Evolutionary conservation across 805 yeast genomes (phyloP).

Genomic region (Ascoidea tarda): DNA sequence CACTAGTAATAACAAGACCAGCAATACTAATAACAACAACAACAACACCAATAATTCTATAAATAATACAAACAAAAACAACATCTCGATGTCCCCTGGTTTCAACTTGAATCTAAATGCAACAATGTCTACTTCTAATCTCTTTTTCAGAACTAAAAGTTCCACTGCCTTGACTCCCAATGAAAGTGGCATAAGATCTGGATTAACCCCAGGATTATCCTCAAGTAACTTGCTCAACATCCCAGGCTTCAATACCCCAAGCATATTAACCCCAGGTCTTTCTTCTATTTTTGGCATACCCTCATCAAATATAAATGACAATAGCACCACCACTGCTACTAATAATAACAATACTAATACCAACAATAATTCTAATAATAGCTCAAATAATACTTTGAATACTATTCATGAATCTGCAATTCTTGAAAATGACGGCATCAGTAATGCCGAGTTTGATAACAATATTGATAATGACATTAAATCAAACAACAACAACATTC

Average conservation of each 20-base stretch:
- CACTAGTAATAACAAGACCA: too few species aligned
- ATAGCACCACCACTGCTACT: neutral
- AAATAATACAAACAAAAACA: too few species aligned
- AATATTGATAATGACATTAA: neutral
- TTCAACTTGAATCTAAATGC: too few species aligned
- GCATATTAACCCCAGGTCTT: slow-evolving; percentile 35
- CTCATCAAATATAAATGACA: slow-evolving; percentile 1
- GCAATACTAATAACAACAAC: too few species aligned
- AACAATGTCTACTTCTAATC: too few species aligned
- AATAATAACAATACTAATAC: neutral
- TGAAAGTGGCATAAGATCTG: slow-evolving; percentile 58
- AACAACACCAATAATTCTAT: too few species aligned
- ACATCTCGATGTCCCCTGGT: too few species aligned
- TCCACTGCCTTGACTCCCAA: slow-evolving; percentile 57
- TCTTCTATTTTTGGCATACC: slow-evolving; percentile 13
- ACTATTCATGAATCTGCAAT: too few species aligned
- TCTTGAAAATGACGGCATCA: neutral
- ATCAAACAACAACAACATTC: neutral
- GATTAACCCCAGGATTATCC: slow-evolving; percentile 54
- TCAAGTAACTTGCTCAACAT: slow-evolving; percentile 22
- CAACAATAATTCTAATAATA: neutral
- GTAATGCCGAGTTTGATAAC: neutral
- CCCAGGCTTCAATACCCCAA: slow-evolving; percentile 24
- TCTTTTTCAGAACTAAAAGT: too few species aligned
- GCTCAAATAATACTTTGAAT: neutral